Evolutionary conservation across 176 grass and related monocot species (phyloP).

Genomic region (Miscanthus lutarioriparius): DNA sequence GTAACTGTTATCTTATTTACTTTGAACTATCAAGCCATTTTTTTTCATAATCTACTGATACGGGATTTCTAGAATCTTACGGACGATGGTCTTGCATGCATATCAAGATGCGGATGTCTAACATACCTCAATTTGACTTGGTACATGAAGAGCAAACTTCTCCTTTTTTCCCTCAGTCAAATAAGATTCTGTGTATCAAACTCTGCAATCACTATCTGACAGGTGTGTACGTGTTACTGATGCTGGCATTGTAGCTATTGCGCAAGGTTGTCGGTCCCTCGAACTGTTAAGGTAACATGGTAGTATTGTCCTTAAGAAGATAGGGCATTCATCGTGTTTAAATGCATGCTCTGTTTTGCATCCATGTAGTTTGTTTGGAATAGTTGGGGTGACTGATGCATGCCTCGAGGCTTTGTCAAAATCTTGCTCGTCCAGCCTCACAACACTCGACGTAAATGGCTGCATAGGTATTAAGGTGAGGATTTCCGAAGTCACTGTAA

Average conservation of each 20-base stretch:
- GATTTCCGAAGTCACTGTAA: neutral
- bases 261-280: constrained; percentile 67
- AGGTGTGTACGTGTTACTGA: constrained; percentile 93
- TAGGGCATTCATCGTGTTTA: neutral
- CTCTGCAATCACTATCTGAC: constrained; percentile 22
- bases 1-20: constrained; percentile 44
- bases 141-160: constrained; percentile 45
- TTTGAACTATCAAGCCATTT: constrained; percentile 5
- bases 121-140: constrained; percentile 80
- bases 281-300: constrained; percentile 68
- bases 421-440: constrained; percentile 60
- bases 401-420: constrained; percentile 76
- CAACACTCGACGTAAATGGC: constrained; percentile 91
- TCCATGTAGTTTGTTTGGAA: constrained; percentile 74
- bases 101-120: constrained; percentile 71
- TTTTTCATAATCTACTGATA: constrained; percentile 13
- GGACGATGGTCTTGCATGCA: constrained; percentile 66
- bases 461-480: constrained; percentile 83
- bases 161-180: neutral
- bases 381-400: constrained; percentile 79
- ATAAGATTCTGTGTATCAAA: neutral
- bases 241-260: constrained; percentile 66
- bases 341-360: constrained; percentile 15
- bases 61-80: constrained; percentile 65
- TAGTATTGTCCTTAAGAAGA: neutral